Conservation (phyloP, 148 eudicot species). For the Amaranthus palmeri region DNA sequence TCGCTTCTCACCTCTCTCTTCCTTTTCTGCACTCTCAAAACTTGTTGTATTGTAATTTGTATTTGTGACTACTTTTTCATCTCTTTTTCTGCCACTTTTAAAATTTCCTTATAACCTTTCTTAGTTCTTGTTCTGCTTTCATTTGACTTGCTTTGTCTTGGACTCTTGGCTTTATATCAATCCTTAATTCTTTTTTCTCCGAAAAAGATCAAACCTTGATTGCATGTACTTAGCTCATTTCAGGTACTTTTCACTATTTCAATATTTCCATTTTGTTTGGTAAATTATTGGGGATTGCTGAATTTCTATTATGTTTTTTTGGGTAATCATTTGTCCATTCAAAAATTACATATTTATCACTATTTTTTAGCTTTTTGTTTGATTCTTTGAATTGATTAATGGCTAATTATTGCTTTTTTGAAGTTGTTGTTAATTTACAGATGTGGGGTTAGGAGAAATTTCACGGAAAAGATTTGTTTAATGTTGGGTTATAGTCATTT, state of each 20-base stretch:
- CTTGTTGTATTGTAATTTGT: slow-evolving; percentile 3
- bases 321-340: not conserved
- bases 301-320: not conserved
- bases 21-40: slow-evolving; percentile 15
- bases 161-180: not conserved
- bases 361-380: slow-evolving; percentile 9
- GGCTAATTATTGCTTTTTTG: not conserved
- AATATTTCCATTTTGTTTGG: not conserved
- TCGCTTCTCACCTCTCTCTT: not conserved
- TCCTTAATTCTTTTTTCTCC: slow-evolving; percentile 13
- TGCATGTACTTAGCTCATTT: slow-evolving; percentile 14
- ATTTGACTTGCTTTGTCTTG: slow-evolving; percentile 28
- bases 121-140: slow-evolving; percentile 32
- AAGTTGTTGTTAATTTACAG: not conserved
- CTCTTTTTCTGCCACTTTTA: slow-evolving; percentile 18
- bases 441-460: not conserved
- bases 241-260: slow-evolving; percentile 21
- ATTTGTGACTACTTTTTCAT: not conserved
- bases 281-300: not conserved
- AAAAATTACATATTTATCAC: slow-evolving; percentile 1
- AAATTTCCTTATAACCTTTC: slow-evolving; percentile 31
- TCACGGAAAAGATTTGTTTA: not conserved
- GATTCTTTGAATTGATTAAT: slow-evolving; percentile 4
- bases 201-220: slow-evolving; percentile 27
- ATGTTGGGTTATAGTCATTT: not conserved